phyloP scores from a whole-genome alignment of 371 early-diverging fungal species.

The Mucor racemosus region DNA sequence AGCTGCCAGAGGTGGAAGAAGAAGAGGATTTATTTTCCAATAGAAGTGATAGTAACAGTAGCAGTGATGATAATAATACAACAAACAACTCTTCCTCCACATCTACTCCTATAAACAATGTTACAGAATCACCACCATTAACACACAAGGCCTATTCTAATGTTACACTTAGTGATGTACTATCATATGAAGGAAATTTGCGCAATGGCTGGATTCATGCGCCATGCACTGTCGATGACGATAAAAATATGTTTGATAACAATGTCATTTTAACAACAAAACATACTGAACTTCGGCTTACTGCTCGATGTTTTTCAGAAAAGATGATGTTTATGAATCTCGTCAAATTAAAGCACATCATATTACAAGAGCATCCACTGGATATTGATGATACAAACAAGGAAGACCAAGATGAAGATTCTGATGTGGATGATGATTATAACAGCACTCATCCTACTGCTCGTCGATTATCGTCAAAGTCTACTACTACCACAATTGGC shows the following conservation, averaged over 20 bases:
- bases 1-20: neutral
- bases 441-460: neutral
- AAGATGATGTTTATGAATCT: conserved; percentile 35
- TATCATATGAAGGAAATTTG: conserved; percentile 11
- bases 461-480: neutral
- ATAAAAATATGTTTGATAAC: conserved; percentile 9
- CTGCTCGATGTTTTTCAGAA: conserved; percentile 21
- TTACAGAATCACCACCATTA: neutral
- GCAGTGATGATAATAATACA: neutral
- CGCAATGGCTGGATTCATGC: conserved; percentile 32
- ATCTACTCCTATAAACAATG: neutral
- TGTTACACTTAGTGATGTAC: conserved; percentile 24
- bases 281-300: conserved; percentile 11
- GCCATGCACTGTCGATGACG: conserved; percentile 18
- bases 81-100: neutral
- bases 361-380: neutral
- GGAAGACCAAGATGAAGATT: neutral
- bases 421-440: conserved; percentile 3
- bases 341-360: conserved; percentile 15
- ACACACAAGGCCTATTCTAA: neutral
- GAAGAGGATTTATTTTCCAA: conserved; percentile 4
- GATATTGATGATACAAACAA: neutral
- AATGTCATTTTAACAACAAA: conserved; percentile 13
- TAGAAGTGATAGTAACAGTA: conserved; percentile 1
- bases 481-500: neutral